Conservation (phyloP, 2,329 filamentous ascomycete species). For the Neonectria sp. region DNA sequence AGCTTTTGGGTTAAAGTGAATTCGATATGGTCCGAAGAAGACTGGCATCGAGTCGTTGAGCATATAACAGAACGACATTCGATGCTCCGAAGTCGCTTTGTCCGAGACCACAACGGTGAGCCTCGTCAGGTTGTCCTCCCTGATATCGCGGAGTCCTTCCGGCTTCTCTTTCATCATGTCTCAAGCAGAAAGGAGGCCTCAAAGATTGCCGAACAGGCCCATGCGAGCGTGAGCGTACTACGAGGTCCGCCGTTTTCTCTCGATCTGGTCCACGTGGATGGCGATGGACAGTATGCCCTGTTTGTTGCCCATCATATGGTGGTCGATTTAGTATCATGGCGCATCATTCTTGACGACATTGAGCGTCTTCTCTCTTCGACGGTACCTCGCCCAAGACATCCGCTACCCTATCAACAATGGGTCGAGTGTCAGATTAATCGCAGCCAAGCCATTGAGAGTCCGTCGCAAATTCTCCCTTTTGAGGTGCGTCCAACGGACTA, state of each 20-base stretch:
- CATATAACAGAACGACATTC: not conserved
- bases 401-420: conserved; percentile 10
- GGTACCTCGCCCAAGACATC: not conserved
- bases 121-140: not conserved
- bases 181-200: not conserved
- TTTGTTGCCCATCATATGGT: conserved; percentile 31
- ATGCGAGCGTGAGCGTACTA: not conserved
- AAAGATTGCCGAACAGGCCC: not conserved
- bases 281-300: not conserved
- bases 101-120: not conserved
- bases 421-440: conserved; percentile 3
- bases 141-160: not conserved
- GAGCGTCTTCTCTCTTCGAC: conserved; percentile 16
- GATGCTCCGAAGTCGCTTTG: not conserved
- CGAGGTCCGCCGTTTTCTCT: not conserved
- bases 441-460: not conserved
- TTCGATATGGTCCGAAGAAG: not conserved
- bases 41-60: not conserved
- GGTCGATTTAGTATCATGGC: conserved; percentile 38
- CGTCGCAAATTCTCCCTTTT: not conserved
- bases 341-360: conserved; percentile 30
- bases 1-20: not conserved
- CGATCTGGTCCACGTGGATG: not conserved
- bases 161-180: not conserved
- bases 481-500: conserved; percentile 4